Conservation (phyloP, 1,284 basidiomycete genomes). For the Mycena citricolor region DNA sequence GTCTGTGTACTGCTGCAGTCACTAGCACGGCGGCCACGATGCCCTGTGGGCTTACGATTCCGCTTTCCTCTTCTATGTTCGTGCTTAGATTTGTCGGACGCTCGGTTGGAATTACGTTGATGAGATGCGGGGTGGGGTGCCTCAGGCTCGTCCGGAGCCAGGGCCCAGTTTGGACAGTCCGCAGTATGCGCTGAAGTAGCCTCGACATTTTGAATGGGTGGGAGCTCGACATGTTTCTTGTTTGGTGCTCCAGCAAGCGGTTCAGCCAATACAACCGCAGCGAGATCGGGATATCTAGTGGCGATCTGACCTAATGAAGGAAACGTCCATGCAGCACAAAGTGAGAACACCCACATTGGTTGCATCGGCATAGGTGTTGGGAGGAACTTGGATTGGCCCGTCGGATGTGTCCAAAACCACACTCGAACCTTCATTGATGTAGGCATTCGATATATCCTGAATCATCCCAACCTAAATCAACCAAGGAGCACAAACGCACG, state of each 20-base stretch:
- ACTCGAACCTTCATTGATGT: conserved; percentile 1
- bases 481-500: too few relatives aligned
- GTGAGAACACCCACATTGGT: conserved; percentile 33
- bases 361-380: conserved; percentile 39
- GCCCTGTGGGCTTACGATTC: too few relatives aligned
- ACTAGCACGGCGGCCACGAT: too few relatives aligned
- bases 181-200: conserved; percentile 26
- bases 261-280: conserved; percentile 30
- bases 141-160: conserved; percentile 28
- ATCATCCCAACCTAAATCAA: too few relatives aligned
- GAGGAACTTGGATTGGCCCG: conserved; percentile 25
- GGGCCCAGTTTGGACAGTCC: conserved; percentile 35
- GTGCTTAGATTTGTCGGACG: too few relatives aligned
- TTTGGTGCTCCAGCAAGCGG: conserved; percentile 24
- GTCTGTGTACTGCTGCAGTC: too few relatives aligned
- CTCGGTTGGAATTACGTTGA: too few relatives aligned
- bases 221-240: conserved; percentile 1
- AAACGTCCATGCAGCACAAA: neutral
- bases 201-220: neutral
- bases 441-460: neutral
- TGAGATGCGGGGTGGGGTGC: too few relatives aligned
- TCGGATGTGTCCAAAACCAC: too few relatives aligned
- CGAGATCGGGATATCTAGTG: conserved; percentile 33
- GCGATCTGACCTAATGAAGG: conserved; percentile 34
- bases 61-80: too few relatives aligned